These are phyloP conservation scores for Ceriops zippeliana DNA, from an alignment of 345 rosid genomes.

Conservation along the genomic window DNA sequence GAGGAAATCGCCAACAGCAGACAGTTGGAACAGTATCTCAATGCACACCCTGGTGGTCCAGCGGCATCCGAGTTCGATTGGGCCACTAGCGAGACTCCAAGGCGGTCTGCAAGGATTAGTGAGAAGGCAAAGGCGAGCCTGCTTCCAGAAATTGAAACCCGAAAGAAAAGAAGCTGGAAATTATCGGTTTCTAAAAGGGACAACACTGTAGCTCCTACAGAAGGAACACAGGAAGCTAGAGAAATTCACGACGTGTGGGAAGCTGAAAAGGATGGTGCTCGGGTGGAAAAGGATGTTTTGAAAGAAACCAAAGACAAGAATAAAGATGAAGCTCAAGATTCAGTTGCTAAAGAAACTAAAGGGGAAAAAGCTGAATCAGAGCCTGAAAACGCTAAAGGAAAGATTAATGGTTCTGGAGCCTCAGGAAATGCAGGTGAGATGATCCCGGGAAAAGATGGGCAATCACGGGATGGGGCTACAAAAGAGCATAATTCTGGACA, in stretches of 20 bases:
- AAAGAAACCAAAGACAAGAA: slow-evolving; percentile 6
- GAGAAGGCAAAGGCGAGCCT: slow-evolving; percentile 28
- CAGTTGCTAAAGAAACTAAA: slow-evolving; percentile 18
- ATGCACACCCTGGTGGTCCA: slow-evolving; percentile 35
- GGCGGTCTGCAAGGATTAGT: slow-evolving; percentile 31
- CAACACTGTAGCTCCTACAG: slow-evolving; percentile 8
- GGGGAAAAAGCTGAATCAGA: slow-evolving; percentile 21
- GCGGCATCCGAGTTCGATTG: slow-evolving; percentile 27
- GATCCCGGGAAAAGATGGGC: slow-evolving; percentile 24
- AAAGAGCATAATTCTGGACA: slow-evolving; percentile 19
- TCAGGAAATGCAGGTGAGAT: slow-evolving; percentile 13
- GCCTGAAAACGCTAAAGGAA: slow-evolving; percentile 16
- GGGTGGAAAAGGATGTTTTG: not conserved
- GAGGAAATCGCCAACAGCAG: slow-evolving; percentile 27
- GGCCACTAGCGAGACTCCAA: slow-evolving; percentile 34
- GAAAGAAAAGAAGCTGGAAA: slow-evolving; percentile 25
- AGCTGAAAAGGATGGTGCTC: slow-evolving; percentile 17
- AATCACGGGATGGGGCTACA: slow-evolving; percentile 22
- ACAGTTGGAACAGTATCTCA: slow-evolving; percentile 35
- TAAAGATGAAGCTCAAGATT: slow-evolving; percentile 9
- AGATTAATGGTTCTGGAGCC: slow-evolving; percentile 18
- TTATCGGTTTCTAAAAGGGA: slow-evolving; percentile 11
- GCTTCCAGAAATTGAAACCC: slow-evolving; percentile 13
- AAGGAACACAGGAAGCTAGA: slow-evolving; percentile 26
- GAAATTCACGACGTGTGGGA: slow-evolving; percentile 35